These are phyloP conservation scores for Crithidia thermophila DNA, from an alignment of 208 protist species.

Conservation along the genomic window DNA sequence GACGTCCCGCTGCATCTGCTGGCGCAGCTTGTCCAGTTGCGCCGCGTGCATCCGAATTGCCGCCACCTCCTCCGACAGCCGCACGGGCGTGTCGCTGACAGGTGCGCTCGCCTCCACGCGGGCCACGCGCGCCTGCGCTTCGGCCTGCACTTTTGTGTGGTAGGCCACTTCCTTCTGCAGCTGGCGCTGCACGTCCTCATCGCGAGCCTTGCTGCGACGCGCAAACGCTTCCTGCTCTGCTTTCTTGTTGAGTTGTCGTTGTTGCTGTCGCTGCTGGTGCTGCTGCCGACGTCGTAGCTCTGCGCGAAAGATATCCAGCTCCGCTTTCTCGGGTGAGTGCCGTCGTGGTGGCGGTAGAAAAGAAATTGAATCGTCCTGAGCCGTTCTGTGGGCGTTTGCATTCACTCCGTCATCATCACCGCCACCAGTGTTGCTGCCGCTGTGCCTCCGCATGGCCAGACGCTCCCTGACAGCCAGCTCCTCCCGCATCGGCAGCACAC, in stretches of 20 bases:
- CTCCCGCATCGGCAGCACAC: conserved; percentile 20
- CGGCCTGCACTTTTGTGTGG: conserved; percentile 11
- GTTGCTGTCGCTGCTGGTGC: neutral
- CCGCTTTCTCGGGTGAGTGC: too few relatives aligned
- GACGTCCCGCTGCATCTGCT: neutral
- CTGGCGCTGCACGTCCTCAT: neutral
- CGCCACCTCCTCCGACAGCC: neutral
- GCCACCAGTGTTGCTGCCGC: too few relatives aligned
- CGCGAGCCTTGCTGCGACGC: conserved; percentile 6
- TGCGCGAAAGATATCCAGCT: neutral
- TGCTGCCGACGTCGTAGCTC: neutral
- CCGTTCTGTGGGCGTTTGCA: too few relatives aligned
- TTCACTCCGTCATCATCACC: too few relatives aligned
- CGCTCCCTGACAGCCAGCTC: conserved; percentile 28
- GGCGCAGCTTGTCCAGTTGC: conserved; percentile 20
- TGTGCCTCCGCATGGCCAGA: conserved; percentile 5
- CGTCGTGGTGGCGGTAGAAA: too few relatives aligned
- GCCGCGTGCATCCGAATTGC: conserved; percentile 24
- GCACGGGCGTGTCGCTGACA: neutral
- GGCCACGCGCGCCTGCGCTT: conserved; percentile 15
- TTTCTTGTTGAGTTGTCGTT: too few relatives aligned
- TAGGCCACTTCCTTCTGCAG: neutral
- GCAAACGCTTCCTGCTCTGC: neutral
- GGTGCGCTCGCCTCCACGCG: conserved; percentile 2
- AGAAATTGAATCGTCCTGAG: too few relatives aligned